These are phyloP conservation scores for Triticum urartu DNA, from an alignment of 176 grass and related monocot species.

Conservation along the genomic window DNA sequence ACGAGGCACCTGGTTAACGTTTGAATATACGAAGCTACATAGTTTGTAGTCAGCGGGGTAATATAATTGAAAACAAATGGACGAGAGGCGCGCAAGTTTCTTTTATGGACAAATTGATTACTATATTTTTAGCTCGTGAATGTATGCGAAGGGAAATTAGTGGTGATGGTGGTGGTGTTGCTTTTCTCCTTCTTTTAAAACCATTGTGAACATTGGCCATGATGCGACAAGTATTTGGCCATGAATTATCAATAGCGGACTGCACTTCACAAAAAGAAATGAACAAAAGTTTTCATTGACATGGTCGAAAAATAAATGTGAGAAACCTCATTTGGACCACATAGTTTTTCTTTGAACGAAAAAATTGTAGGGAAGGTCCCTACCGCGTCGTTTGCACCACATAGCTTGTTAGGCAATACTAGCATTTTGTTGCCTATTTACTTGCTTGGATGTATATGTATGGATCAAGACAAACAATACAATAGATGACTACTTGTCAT, in stretches of 20 bases:
- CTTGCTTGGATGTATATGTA: no score
- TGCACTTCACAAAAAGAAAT: background rate
- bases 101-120: background rate
- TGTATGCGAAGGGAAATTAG: background rate
- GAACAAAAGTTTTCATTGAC: background rate
- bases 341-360: background rate
- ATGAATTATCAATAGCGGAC: background rate
- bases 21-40: background rate
- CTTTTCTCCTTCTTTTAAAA: background rate
- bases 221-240: slow-evolving; percentile 10
- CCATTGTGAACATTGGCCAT: background rate
- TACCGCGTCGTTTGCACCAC: no score
- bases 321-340: background rate
- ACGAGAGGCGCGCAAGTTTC: background rate
- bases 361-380: no score
- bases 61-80: background rate
- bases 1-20: background rate
- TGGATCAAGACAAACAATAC: no score
- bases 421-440: no score
- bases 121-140: background rate
- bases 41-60: background rate
- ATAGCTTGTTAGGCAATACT: no score
- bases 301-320: background rate
- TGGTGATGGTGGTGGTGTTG: background rate
- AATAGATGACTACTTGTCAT: no score